Percentiles rank a stretch among this genome's conserved stretches.
phyloP scores from a whole-genome alignment of 495 filamentous ascomycete species.

The Daldinia loculata region DNA sequence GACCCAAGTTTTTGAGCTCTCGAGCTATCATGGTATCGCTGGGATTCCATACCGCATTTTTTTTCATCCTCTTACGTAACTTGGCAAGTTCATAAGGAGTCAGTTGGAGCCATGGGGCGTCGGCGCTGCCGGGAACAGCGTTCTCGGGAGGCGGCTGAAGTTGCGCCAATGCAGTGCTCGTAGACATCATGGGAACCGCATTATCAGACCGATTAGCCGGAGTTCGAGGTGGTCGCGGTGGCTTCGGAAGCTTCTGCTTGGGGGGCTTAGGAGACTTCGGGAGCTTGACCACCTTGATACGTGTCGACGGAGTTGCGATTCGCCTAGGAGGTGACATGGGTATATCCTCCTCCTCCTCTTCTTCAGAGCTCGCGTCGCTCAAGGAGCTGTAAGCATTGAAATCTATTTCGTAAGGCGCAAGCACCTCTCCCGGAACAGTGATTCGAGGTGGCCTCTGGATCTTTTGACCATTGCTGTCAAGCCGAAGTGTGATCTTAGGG shows the following conservation, averaged over 20 bases:
- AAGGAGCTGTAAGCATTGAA: slow-evolving; percentile 60
- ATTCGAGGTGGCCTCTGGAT: slow-evolving; percentile 57
- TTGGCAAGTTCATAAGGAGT: slow-evolving; percentile 91
- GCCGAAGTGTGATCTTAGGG: slow-evolving; percentile 70
- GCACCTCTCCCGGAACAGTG: slow-evolving; percentile 66
- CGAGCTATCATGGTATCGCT: slow-evolving; percentile 96
- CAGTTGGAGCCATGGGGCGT: slow-evolving; percentile 88
- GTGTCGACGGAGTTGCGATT: slow-evolving; percentile 46
- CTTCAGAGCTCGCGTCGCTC: slow-evolving; percentile 55
- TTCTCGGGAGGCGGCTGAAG: slow-evolving; percentile 81
- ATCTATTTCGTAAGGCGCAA: slow-evolving; percentile 65
- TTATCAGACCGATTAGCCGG: slow-evolving; percentile 46
- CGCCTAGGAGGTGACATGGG: slow-evolving; percentile 44
- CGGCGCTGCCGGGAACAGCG: slow-evolving; percentile 74
- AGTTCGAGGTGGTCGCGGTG: slow-evolving; percentile 54
- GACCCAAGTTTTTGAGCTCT: slow-evolving; percentile 78
- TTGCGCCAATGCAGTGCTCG: slow-evolving; percentile 79
- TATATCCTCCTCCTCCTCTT: slow-evolving; percentile 44
- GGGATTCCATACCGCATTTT: slow-evolving; percentile 95
- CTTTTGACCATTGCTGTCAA: slow-evolving; percentile 63
- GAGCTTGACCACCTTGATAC: slow-evolving; percentile 55
- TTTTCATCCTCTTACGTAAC: slow-evolving; percentile 97
- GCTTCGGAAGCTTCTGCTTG: slow-evolving; percentile 52
- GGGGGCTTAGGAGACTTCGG: slow-evolving; percentile 52
- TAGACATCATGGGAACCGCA: slow-evolving; percentile 68